These are phyloP conservation scores for Carex pumila DNA, from an alignment of 176 grass and related monocot genomes.

Conservation along the genomic window DNA sequence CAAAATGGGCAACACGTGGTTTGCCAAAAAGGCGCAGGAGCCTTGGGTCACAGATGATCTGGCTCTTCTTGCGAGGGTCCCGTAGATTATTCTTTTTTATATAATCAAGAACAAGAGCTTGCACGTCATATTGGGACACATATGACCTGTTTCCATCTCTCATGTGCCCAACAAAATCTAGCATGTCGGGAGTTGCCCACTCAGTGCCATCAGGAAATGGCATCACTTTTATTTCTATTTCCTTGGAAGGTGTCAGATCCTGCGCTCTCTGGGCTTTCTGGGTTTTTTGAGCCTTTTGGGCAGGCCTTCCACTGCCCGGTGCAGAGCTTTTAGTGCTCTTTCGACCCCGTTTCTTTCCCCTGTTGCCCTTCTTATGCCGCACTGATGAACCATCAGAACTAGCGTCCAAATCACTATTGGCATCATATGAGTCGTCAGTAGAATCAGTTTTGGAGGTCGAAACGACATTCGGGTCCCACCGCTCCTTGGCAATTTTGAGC, in stretches of 20 bases:
- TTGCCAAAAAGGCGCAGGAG: constrained; percentile 67
- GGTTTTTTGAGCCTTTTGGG: constrained; percentile 33
- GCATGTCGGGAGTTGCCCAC: constrained; percentile 75
- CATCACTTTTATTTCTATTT: constrained; percentile 28
- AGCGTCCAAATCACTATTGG: constrained; percentile 50
- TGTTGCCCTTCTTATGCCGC: constrained; percentile 33
- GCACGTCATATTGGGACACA: constrained; percentile 68
- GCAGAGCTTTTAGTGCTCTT: constrained; percentile 40
- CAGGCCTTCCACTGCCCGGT: constrained; percentile 15
- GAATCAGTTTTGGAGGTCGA: constrained; percentile 53
- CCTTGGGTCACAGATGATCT: constrained; percentile 83
- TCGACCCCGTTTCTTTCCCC: constrained; percentile 46
- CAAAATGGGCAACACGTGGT: constrained; percentile 56
- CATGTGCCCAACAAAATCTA: constrained; percentile 84
- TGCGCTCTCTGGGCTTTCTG: constrained; percentile 25
- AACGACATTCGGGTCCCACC: constrained; percentile 42
- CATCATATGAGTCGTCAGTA: constrained; percentile 79
- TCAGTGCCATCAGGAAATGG: constrained; percentile 35
- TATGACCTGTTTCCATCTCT: constrained; percentile 64
- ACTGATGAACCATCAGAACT: constrained; percentile 55
- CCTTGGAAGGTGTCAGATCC: constrained; percentile 14
- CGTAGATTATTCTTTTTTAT: constrained; percentile 86
- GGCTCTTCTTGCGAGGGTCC: constrained; percentile 75
- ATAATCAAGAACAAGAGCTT: constrained; percentile 86
- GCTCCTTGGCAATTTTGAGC: constrained; percentile 55